These are phyloP conservation scores for Fusarium tanahbumbuense DNA, from an alignment of 2,329 filamentous ascomycete species.

Conservation along the genomic window DNA sequence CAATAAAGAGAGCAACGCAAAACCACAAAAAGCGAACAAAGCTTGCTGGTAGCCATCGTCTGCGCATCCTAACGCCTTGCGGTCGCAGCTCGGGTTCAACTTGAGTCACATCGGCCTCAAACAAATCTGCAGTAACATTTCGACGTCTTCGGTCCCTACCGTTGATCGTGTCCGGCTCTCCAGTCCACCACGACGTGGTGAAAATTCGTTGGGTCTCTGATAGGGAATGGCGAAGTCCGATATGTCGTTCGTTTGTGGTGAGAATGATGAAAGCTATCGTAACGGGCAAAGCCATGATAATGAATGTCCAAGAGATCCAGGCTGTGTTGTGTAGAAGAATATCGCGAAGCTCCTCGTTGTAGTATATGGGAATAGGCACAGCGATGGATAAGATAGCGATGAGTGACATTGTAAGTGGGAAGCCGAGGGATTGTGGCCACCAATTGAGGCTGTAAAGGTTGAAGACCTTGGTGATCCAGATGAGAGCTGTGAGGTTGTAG, in stretches of 20 bases:
- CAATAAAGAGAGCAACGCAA: conserved; percentile 71
- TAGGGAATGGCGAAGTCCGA: conserved; percentile 69
- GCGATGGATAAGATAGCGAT: conserved; percentile 71
- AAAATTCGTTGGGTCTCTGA: conserved; percentile 77
- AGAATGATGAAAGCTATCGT: conserved; percentile 73
- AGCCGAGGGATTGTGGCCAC: conserved; percentile 74
- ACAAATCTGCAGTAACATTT: conserved; percentile 51
- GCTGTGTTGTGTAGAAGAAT: conserved; percentile 72
- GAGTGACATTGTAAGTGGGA: conserved; percentile 70
- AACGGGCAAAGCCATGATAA: conserved; percentile 77
- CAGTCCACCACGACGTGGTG: conserved; percentile 73
- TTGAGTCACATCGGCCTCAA: conserved; percentile 53
- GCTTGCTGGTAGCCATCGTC: conserved; percentile 71
- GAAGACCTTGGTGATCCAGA: conserved; percentile 79
- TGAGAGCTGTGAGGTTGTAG: conserved; percentile 74
- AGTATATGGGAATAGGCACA: conserved; percentile 70
- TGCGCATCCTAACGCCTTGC: conserved; percentile 56
- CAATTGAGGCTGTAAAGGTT: conserved; percentile 78
- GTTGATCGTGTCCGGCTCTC: conserved; percentile 63
- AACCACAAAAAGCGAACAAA: conserved; percentile 79
- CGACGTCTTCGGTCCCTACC: conserved; percentile 57
- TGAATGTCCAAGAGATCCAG: conserved; percentile 77
- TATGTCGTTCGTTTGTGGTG: conserved; percentile 71
- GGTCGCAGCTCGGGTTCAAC: conserved; percentile 43
- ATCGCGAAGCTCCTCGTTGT: conserved; percentile 63